phyloP scores from a whole-genome alignment of 2,329 filamentous ascomycete species.

The Bisporella sp. region DNA sequence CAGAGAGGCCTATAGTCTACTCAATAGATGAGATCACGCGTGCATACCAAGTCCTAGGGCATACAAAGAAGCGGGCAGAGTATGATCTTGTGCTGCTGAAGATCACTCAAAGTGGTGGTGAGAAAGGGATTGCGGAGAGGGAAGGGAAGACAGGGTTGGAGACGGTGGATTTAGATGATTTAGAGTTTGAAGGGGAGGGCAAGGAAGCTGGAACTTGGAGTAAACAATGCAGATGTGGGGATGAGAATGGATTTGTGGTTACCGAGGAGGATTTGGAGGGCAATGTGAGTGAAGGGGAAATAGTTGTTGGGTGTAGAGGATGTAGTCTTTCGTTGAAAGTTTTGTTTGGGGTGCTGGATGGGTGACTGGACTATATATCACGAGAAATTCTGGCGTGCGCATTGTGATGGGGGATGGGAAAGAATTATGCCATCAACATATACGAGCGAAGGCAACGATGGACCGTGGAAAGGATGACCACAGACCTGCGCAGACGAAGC shows the following conservation, averaged over 20 bases:
- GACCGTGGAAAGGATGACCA: too few relatives aligned
- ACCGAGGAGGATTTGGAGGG: slow-evolving; percentile 53
- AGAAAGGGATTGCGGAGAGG: slow-evolving; percentile 11
- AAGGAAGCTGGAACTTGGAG: slow-evolving; percentile 42
- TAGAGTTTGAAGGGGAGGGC: slow-evolving; percentile 47
- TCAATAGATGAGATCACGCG: slow-evolving; percentile 56
- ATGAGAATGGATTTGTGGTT: slow-evolving; percentile 52
- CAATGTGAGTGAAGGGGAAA: slow-evolving; percentile 48
- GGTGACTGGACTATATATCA: not conserved
- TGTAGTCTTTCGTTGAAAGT: slow-evolving; percentile 62
- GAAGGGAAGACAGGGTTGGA: slow-evolving; percentile 51
- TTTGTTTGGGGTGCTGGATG: slow-evolving; percentile 50
- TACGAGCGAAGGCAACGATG: too few relatives aligned
- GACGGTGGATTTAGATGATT: slow-evolving; percentile 58
- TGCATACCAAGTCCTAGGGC: slow-evolving; percentile 51
- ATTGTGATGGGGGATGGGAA: not conserved
- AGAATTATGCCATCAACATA: too few relatives aligned
- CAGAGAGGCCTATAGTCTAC: not conserved
- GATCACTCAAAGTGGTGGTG: slow-evolving; percentile 11
- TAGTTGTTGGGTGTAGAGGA: slow-evolving; percentile 58
- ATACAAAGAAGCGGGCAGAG: slow-evolving; percentile 38
- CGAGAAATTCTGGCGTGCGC: too few relatives aligned
- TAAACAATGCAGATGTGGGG: slow-evolving; percentile 56
- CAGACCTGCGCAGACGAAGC: too few relatives aligned
- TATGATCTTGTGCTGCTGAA: slow-evolving; percentile 38